Evolutionary conservation across 2,329 filamentous ascomycete genomes (phyloP).

Genomic region (Colletotrichum lini): DNA sequence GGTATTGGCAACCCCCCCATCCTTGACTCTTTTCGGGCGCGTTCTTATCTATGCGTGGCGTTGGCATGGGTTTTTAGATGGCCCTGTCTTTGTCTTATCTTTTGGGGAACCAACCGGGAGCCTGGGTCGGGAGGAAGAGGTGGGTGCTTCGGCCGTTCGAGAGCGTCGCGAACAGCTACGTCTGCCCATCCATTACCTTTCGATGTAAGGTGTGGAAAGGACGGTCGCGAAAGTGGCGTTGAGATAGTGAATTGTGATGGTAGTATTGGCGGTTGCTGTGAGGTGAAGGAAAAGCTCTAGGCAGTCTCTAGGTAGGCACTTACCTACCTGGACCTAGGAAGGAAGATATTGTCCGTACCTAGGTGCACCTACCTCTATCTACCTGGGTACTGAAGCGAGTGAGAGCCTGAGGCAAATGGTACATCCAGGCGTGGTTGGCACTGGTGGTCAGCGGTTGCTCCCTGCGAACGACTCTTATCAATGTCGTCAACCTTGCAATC

Average conservation of each 20-base stretch:
- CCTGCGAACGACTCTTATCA: background rate
- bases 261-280: too few relatives aligned
- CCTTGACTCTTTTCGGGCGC: conserved; percentile 21
- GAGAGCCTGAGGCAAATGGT: background rate
- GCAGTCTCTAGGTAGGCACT: too few relatives aligned
- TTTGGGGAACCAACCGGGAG: background rate
- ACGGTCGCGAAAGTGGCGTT: background rate
- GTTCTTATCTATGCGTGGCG: conserved; percentile 35
- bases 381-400: too few relatives aligned
- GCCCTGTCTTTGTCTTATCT: conserved; percentile 30
- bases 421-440: background rate
- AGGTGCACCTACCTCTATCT: too few relatives aligned
- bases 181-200: conserved; percentile 28
- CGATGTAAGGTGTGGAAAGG: background rate
- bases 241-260: too few relatives aligned
- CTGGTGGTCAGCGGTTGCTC: background rate
- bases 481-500: background rate
- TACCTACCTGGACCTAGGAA: too few relatives aligned
- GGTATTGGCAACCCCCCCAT: background rate
- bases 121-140: background rate
- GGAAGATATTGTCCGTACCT: too few relatives aligned
- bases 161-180: background rate
- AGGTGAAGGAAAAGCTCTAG: too few relatives aligned
- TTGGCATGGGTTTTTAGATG: conserved; percentile 16
- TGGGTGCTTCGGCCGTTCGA: background rate